These are phyloP conservation scores for Lindgomyces ingoldianus DNA, from an alignment of 495 filamentous ascomycete genomes.

Conservation along the genomic window DNA sequence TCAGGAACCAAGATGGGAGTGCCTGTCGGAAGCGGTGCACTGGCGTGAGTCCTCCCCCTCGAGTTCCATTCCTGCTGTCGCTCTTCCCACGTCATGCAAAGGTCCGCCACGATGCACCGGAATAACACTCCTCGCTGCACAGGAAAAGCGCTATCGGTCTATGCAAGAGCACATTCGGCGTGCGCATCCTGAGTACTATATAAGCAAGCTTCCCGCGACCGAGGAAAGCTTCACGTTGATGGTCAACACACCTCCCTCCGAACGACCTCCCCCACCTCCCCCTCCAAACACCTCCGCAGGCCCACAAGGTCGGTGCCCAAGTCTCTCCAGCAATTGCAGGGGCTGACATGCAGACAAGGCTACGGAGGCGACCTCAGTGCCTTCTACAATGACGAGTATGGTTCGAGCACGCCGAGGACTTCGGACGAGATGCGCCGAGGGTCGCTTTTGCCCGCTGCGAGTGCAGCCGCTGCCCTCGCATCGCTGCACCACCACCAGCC, in stretches of 20 bases:
- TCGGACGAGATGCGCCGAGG: conserved; percentile 71
- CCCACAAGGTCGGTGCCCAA: conserved; percentile 36
- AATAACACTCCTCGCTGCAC: conserved; percentile 31
- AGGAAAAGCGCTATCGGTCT: conserved; percentile 97
- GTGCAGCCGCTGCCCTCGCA: conserved; percentile 81
- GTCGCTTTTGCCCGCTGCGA: conserved; percentile 66
- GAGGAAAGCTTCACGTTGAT: conserved; percentile 97
- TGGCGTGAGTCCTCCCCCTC: conserved; percentile 67
- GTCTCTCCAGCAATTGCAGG: conserved; percentile 28
- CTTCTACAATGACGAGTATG: conserved; percentile 60
- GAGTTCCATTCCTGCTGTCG: conserved; percentile 9
- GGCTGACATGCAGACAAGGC: conserved; percentile 34
- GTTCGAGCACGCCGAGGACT: conserved; percentile 68
- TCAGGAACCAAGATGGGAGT: conserved; percentile 94
- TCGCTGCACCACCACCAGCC: conserved; percentile 82
- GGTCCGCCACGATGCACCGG: conserved; percentile 14
- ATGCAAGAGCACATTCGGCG: conserved; percentile 99
- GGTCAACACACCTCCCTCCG: conserved; percentile 85
- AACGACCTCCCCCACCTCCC: conserved; percentile 65
- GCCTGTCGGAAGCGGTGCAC: conserved; percentile 97
- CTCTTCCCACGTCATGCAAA: conserved; percentile 20
- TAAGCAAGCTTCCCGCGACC: conserved; percentile 96
- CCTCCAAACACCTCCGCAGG: conserved; percentile 41
- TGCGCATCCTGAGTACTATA: conserved; percentile 96
- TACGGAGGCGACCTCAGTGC: conserved; percentile 44